Conservation (phyloP, 2,329 filamentous ascomycete genomes). For the Conoideocrella luteorostrata region DNA sequence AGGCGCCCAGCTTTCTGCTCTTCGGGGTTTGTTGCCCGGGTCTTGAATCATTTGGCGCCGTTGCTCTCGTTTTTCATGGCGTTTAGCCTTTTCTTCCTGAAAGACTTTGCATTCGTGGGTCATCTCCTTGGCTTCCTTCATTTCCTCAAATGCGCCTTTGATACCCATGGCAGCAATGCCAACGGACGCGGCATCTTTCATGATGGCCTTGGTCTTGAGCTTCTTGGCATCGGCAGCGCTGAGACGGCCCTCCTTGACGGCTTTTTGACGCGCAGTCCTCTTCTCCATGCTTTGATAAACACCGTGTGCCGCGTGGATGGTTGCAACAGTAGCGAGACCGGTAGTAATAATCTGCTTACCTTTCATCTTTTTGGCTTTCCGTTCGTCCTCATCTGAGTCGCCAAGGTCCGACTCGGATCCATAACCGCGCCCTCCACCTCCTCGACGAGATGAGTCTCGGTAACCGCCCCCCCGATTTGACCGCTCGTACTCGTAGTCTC, state of each 20-base stretch:
- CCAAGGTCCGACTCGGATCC: conserved; percentile 49
- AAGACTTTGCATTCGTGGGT: conserved; percentile 43
- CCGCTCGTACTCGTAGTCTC: conserved; percentile 44
- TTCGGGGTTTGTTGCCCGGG: conserved; percentile 30
- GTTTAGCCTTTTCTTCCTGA: conserved; percentile 40
- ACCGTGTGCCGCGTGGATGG: conserved; percentile 53
- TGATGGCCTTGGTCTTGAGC: conserved; percentile 48
- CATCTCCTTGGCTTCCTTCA: conserved; percentile 49
- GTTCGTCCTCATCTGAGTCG: conserved; percentile 52
- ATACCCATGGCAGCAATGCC: conserved; percentile 53
- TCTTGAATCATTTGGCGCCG: conserved; percentile 18
- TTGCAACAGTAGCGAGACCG: conserved; percentile 51
- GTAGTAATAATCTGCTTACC: conserved; percentile 56
- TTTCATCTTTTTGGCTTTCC: conserved; percentile 49
- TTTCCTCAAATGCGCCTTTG: conserved; percentile 48
- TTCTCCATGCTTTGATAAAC: conserved; percentile 55
- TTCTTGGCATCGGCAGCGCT: conserved; percentile 46
- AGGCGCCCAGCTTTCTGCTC: conserved; percentile 40
- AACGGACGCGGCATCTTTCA: conserved; percentile 53
- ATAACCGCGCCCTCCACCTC: conserved; percentile 36
- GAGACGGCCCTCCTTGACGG: conserved; percentile 47
- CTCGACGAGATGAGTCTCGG: conserved; percentile 27
- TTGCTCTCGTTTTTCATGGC: conserved; percentile 42
- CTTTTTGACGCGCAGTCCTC: conserved; percentile 44
- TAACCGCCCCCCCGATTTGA: conserved; percentile 32